A percentile compares a stretch with the other conserved stretches of the same genome.
These are phyloP conservation scores for Blepharisma japonicum DNA, from an alignment of 73 alveolate species.

Conservation along the genomic window DNA sequence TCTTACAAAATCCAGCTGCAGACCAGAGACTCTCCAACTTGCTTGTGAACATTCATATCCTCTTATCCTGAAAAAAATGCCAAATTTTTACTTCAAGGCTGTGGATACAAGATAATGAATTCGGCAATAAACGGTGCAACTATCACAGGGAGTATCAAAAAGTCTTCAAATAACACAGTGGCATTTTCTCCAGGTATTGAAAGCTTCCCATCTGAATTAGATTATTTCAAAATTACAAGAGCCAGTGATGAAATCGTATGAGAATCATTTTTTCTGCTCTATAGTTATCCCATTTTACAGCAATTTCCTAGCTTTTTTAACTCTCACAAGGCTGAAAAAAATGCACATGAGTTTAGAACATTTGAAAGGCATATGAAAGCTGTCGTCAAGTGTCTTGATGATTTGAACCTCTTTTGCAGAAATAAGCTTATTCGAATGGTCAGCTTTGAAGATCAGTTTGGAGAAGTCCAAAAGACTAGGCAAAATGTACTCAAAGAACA, in stretches of 20 bases:
- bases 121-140: too few species aligned
- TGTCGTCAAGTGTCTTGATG: not conserved
- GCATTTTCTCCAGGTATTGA: not conserved
- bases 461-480: not conserved
- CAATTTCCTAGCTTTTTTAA: not conserved
- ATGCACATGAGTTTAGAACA: not conserved
- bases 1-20: too few species aligned
- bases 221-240: not conserved
- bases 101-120: not conserved
- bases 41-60: not conserved
- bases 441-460: conserved; percentile 4
- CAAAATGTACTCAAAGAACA: conserved; percentile 5
- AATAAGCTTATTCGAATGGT: conserved; percentile 1
- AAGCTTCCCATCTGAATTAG: not conserved
- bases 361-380: not conserved
- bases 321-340: not conserved
- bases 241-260: not conserved
- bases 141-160: too few species aligned
- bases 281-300: not conserved
- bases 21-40: not conserved
- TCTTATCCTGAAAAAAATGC: not conserved
- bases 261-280: not conserved
- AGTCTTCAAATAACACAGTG: too few species aligned
- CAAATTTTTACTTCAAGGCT: not conserved
- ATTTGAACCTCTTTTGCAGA: not conserved